Evolutionary conservation across 176 grass and related monocot species (phyloP).

Genomic region (Echinochloa phyllopogon): DNA sequence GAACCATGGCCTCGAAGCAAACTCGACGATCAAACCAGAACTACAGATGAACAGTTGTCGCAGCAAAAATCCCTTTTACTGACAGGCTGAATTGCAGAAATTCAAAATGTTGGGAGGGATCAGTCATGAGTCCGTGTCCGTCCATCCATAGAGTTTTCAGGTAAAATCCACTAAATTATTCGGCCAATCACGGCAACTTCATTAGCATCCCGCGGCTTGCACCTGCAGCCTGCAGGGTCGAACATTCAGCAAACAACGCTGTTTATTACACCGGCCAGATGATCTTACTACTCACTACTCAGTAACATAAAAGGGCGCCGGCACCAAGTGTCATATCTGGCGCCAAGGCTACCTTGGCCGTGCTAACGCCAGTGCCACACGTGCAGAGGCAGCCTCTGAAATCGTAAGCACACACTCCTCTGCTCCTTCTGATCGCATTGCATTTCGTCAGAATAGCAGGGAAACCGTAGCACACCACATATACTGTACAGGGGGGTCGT

Average conservation of each 20-base stretch:
- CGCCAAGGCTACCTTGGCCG: not conserved
- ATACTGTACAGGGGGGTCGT: not conserved
- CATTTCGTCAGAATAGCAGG: slow-evolving; percentile 41
- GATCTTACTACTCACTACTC: not conserved
- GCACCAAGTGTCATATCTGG: slow-evolving; percentile 8
- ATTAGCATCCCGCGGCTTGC: not conserved
- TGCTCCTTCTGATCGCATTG: slow-evolving; percentile 24
- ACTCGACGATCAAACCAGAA: not conserved
- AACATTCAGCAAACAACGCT: not conserved
- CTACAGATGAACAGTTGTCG: not conserved
- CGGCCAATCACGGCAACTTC: not conserved
- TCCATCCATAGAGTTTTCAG: too few species aligned
- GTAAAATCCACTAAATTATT: not conserved
- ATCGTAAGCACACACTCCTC: slow-evolving; percentile 42
- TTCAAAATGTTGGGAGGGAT: not conserved
- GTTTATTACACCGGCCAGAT: slow-evolving; percentile 11
- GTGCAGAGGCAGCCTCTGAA: slow-evolving; percentile 32
- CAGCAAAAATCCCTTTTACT: not conserved
- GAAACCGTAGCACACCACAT: slow-evolving; percentile 28
- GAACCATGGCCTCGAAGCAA: not conserved
- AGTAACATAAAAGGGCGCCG: not conserved
- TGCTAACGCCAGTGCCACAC: slow-evolving; percentile 43
- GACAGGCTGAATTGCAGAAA: not conserved
- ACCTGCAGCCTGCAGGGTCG: not conserved
- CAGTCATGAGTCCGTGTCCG: too few species aligned